Evolutionary conservation across 495 filamentous ascomycete genomes (phyloP).

Genomic region (Penicillium salamii): DNA sequence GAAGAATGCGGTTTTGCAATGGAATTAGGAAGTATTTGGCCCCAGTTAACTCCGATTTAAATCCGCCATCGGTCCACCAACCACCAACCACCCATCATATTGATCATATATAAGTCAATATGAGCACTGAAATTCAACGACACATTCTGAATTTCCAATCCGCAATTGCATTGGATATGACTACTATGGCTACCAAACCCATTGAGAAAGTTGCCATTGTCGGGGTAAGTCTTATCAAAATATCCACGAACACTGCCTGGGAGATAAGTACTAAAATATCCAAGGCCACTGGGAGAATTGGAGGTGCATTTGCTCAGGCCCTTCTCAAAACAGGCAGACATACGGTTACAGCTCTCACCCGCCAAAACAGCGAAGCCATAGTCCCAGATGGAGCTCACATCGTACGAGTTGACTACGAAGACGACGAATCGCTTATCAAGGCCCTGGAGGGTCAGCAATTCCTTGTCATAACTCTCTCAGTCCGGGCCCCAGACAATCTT

Average conservation of each 20-base stretch:
- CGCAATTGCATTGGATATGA: too few relatives aligned
- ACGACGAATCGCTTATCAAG: slow-evolving; percentile 38
- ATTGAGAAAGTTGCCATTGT: slow-evolving; percentile 16
- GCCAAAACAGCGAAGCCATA: slow-evolving; percentile 35
- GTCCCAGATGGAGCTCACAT: slow-evolving; percentile 43
- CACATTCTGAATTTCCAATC: too few relatives aligned
- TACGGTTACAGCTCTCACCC: slow-evolving; percentile 53
- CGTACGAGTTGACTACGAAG: slow-evolving; percentile 47
- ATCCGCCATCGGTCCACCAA: too few relatives aligned
- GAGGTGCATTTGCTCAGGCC: slow-evolving; percentile 50
- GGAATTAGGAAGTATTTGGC: too few relatives aligned
- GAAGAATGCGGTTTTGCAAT: too few relatives aligned
- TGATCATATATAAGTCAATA: too few relatives aligned
- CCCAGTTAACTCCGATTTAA: too few relatives aligned
- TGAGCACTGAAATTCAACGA: too few relatives aligned
- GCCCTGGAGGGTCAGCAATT: slow-evolving; percentile 52
- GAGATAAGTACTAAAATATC: not conserved
- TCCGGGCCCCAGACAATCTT: slow-evolving; percentile 35
- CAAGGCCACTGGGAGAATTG: slow-evolving; percentile 58
- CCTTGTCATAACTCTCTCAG: slow-evolving; percentile 56
- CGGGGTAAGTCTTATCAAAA: slow-evolving; percentile 10
- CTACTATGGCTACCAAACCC: slow-evolving; percentile 8
- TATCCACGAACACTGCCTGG: not conserved
- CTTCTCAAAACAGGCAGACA: slow-evolving; percentile 49
- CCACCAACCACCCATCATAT: too few relatives aligned